These are phyloP conservation scores for Boletus vinaceobasis DNA, from an alignment of 768 basidiomycete genomes.

Conservation along the genomic window DNA sequence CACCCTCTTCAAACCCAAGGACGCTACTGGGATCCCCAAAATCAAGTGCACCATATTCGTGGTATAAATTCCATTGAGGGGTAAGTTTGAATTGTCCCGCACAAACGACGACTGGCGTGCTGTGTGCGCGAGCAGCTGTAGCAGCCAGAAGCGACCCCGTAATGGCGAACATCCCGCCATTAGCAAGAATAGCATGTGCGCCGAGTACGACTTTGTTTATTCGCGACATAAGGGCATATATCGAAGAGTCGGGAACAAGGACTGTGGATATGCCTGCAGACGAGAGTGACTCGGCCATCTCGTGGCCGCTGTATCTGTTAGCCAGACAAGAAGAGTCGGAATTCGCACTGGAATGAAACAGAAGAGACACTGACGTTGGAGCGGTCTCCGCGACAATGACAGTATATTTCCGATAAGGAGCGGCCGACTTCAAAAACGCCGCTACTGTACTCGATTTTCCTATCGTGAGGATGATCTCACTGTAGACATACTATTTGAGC, in stretches of 20 bases:
- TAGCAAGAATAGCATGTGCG: constrained; percentile 93
- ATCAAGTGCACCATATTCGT: constrained; percentile 81
- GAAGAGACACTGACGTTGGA: constrained; percentile 64
- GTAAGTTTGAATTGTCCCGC: constrained; percentile 97
- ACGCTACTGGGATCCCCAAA: constrained; percentile 70
- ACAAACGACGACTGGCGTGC: constrained; percentile 89
- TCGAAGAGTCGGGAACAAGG: constrained; percentile 93
- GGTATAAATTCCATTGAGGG: constrained; percentile 85
- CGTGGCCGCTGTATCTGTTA: constrained; percentile 75
- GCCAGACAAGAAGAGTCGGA: not conserved
- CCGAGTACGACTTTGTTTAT: constrained; percentile 96
- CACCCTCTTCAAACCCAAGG: constrained; percentile 71
- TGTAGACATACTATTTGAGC: constrained; percentile 28
- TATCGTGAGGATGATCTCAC: constrained; percentile 92
- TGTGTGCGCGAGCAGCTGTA: constrained; percentile 83
- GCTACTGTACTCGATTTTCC: constrained; percentile 95
- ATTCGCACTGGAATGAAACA: constrained; percentile 1
- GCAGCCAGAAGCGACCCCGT: constrained; percentile 83
- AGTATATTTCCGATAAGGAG: constrained; percentile 87
- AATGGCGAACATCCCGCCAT: constrained; percentile 92
- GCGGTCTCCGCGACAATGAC: constrained; percentile 96
- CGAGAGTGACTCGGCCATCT: constrained; percentile 80
- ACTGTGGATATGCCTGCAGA: constrained; percentile 85
- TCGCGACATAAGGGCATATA: constrained; percentile 94
- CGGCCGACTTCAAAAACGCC: constrained; percentile 88